Evolutionary conservation across 2,329 filamentous ascomycete genomes (phyloP), one percentile per base, ranked within the genome.

Genomic region (Trichophyton benhamiae): DNA sequence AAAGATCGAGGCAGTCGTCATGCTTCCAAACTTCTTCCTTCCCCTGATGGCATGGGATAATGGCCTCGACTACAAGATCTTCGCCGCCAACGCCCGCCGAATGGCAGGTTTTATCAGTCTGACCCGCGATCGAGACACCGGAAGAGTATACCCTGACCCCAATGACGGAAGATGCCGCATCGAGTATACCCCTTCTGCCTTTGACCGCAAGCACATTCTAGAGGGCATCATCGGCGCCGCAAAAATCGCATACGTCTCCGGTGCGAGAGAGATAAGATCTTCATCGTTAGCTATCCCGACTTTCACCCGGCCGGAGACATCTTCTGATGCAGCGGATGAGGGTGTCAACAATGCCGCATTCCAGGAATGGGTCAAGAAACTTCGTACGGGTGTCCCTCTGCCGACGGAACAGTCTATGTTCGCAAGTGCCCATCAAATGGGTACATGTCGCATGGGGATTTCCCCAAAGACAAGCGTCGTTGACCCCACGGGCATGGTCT

Each of bases 241-340:
- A 38, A 89, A 91, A 71, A 85, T 96, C 46, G 83, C 86, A 64
- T 92, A 91, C 71, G 82, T 90, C 53, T 80, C 83, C 46, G 90
- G 91, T 25, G 92, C 91, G 0, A 79, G 77, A n/a, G 89, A 95
- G 73, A 91, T 96, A 69, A 83, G 86, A 69, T 78, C 85, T 0
- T 77, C 79, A 2, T 78, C 88, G 20, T 80, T 83, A 0, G 84
- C 83, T 8, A 72, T 89, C 41, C 77, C 80, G 36, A 80, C 85
- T 0, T 96, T 91, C 70, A 71, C 81, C 33, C 80, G 83, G 11
- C 67, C 72, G 3, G 66, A 68, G 5, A 66, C 67, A 3, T 61
- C 63, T 22, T 33, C 30, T 3, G 63, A 61, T 11, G 49, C 60
- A 6, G 64, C 72, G 1, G 68, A 74, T 1, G 71, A 75, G 5